Percentiles rank a stretch among this genome's conserved stretches.
Conservation (phyloP, 257 asterid species). For the Solanum medicagineum region DNA sequence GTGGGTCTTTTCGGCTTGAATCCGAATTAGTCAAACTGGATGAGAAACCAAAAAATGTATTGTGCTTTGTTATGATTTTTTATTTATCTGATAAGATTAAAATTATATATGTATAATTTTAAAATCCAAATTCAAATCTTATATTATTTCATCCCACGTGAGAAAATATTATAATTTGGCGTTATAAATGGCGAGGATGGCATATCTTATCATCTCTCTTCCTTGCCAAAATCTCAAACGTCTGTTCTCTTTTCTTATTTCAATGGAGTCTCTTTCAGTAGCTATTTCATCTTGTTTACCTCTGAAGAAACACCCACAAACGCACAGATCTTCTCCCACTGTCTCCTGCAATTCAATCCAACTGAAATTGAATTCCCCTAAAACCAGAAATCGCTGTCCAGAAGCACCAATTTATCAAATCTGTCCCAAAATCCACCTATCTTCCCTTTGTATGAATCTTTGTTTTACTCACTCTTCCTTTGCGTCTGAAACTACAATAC, state of each 20-base stretch:
- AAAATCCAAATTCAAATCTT: no score
- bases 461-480: conserved; percentile 44
- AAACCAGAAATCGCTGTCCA: background rate
- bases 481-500: conserved; percentile 42
- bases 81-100: no score
- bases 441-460: conserved; percentile 25
- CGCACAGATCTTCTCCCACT: conserved; percentile 16
- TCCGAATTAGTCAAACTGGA: no score
- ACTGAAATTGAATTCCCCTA: conserved; percentile 1
- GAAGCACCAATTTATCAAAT: conserved; percentile 10
- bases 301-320: conserved; percentile 19
- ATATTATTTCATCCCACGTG: no score
- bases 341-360: conserved; percentile 10
- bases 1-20: no score
- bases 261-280: conserved; percentile 64
- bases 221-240: background rate
- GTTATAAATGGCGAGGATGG: conserved; percentile 24
- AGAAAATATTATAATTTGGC: background rate
- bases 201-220: conserved; percentile 25
- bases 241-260: background rate
- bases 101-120: no score
- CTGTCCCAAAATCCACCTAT: conserved; percentile 16
- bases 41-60: no score
- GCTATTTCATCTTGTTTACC: conserved; percentile 45
- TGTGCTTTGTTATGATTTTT: no score